Evolutionary conservation across 352 stramenopile genomes (phyloP).

Genomic region (Pythium coloratum): DNA sequence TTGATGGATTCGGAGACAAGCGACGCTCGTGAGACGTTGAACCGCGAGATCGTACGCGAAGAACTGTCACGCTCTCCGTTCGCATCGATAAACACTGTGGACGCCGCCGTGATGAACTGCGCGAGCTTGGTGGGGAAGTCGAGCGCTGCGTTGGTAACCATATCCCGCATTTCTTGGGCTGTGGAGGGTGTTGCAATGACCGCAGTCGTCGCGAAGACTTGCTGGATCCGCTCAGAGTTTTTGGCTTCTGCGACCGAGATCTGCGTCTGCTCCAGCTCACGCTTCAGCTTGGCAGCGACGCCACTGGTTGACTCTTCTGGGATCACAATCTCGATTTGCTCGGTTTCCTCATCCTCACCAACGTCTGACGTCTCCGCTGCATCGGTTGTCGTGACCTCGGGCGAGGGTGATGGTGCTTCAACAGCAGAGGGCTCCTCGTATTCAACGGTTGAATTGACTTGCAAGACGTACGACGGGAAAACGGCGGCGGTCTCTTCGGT

Average conservation of each 20-base stretch:
- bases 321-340: slow-evolving; percentile 21
- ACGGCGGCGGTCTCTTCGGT: neutral
- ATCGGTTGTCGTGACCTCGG: neutral
- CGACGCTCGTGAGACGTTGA: slow-evolving; percentile 30
- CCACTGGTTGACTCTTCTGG: slow-evolving; percentile 13
- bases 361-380: neutral
- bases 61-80: slow-evolving; percentile 10
- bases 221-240: slow-evolving; percentile 7
- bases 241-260: neutral
- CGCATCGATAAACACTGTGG: slow-evolving; percentile 15
- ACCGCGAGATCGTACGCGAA: slow-evolving; percentile 16
- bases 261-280: slow-evolving; percentile 4
- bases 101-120: slow-evolving; percentile 28
- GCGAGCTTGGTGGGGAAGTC: slow-evolving; percentile 31
- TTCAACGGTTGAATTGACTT: neutral
- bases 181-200: neutral
- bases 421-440: neutral
- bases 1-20: slow-evolving; percentile 72
- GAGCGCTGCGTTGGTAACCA: slow-evolving; percentile 14
- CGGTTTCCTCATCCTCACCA: neutral
- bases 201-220: neutral
- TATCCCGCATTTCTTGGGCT: slow-evolving; percentile 20
- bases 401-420: neutral
- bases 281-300: slow-evolving; percentile 13
- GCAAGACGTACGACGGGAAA: slow-evolving; percentile 15